Evolutionary conservation across 75 land plant genomes (phyloP).

Genomic region (Pinus taeda): DNA sequence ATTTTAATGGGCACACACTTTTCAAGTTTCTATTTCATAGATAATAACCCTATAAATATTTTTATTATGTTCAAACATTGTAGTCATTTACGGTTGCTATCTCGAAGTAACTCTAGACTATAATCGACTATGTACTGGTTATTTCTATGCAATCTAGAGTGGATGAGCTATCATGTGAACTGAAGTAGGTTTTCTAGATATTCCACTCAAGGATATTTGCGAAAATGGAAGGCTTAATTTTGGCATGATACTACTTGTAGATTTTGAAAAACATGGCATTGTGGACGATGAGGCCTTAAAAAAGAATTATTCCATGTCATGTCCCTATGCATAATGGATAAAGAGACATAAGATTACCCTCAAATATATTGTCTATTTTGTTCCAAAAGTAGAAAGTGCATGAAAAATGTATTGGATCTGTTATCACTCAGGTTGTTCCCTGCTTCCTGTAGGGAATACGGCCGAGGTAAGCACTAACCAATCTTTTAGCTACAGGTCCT

Average conservation of each 20-base stretch:
- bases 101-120: slow-evolving; percentile 97
- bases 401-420: slow-evolving; percentile 68
- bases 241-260: slow-evolving; percentile 99
- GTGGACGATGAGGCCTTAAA: slow-evolving; percentile 97
- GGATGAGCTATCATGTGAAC: slow-evolving; percentile 96
- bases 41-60: background rate
- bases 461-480: too few species aligned
- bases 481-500: too few species aligned
- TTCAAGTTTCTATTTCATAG: background rate
- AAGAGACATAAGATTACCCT: slow-evolving; percentile 79
- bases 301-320: slow-evolving; percentile 63
- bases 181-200: slow-evolving; percentile 98
- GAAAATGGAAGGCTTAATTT: slow-evolving; percentile 94
- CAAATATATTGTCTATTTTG: slow-evolving; percentile 75
- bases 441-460: too few species aligned
- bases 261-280: slow-evolving; percentile 91
- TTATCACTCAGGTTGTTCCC: too few species aligned
- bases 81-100: slow-evolving; percentile 97
- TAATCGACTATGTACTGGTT: slow-evolving; percentile 95
- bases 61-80: slow-evolving; percentile 3
- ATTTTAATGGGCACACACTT: background rate
- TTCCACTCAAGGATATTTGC: slow-evolving; percentile 81
- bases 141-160: slow-evolving; percentile 86
- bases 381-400: slow-evolving; percentile 48
- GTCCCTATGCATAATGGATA: slow-evolving; percentile 94